Conservation (phyloP, 495 filamentous ascomycete species). For the Cladorrhinum samala region DNA sequence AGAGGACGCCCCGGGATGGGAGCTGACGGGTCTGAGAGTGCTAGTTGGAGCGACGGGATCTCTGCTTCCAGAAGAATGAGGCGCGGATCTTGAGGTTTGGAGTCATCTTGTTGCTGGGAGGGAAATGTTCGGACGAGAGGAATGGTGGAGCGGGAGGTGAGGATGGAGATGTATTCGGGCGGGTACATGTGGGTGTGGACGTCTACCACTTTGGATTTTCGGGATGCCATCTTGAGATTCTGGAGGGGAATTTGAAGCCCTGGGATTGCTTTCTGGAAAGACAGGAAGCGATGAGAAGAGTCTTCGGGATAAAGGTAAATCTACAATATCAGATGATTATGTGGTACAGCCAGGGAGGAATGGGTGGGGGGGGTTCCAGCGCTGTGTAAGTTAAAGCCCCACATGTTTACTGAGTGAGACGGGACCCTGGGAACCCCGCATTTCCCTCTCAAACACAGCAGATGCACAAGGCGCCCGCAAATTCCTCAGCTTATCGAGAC, state of each 20-base stretch:
- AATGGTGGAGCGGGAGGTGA: constrained; percentile 66
- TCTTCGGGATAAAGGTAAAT: no score
- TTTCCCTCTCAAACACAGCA: not conserved
- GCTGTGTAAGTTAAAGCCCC: not conserved
- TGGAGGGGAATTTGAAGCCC: not conserved
- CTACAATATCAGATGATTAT: no score
- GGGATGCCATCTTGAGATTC: not conserved
- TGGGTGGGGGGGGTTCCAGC: no score
- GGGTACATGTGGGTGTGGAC: constrained; percentile 96
- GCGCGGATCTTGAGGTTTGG: constrained; percentile 55
- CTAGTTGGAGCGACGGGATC: constrained; percentile 50
- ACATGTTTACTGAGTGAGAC: not conserved
- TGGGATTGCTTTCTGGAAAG: no score
- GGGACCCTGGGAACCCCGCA: not conserved
- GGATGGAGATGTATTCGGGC: constrained; percentile 71
- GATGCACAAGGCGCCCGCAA: not conserved
- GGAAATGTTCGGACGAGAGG: constrained; percentile 73
- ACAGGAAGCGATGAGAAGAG: not conserved
- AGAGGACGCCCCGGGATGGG: constrained; percentile 60
- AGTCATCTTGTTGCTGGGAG: constrained; percentile 20
- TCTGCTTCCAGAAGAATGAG: constrained; percentile 75
- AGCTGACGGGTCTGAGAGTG: constrained; percentile 24
- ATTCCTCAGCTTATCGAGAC: not conserved
- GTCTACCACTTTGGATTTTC: constrained; percentile 55
- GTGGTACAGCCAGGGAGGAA: no score